Percentiles rank a stretch among this genome's conserved stretches.
phyloP scores from a whole-genome alignment of 495 filamentous ascomycete species.

The Tetracladium marchalianum region DNA sequence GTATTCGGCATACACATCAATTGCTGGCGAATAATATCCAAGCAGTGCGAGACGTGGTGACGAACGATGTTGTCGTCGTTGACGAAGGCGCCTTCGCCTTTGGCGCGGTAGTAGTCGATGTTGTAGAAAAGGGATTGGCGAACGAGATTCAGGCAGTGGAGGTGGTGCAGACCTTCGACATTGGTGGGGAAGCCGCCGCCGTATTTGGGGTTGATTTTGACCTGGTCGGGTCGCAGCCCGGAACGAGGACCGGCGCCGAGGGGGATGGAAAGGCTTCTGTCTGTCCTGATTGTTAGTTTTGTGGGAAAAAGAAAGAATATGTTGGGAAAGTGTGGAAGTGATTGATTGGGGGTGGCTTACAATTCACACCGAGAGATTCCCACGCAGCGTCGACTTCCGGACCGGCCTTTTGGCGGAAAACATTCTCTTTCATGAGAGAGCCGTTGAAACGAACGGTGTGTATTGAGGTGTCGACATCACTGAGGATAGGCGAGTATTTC shows the following conservation, averaged over 20 bases:
- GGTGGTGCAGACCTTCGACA: slow-evolving; percentile 46
- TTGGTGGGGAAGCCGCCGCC: slow-evolving; percentile 45
- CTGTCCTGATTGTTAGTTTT: slow-evolving; percentile 17
- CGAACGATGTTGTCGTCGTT: slow-evolving; percentile 40
- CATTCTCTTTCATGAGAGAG: slow-evolving; percentile 39
- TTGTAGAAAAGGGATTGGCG: slow-evolving; percentile 46
- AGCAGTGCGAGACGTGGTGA: slow-evolving; percentile 43
- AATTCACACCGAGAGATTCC: slow-evolving; percentile 42
- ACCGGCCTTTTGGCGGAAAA: slow-evolving; percentile 38
- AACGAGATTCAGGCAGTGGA: slow-evolving; percentile 50
- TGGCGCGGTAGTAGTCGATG: slow-evolving; percentile 41
- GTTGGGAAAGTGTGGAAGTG: neutral
- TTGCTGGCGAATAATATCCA: slow-evolving; percentile 44
- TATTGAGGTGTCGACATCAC: slow-evolving; percentile 12
- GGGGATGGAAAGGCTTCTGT: slow-evolving; percentile 31
- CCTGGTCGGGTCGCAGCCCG: slow-evolving; percentile 36
- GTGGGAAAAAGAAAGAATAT: neutral
- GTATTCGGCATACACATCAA: slow-evolving; percentile 47
- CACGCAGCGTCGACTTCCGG: slow-evolving; percentile 50
- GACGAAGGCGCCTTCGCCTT: slow-evolving; percentile 35
- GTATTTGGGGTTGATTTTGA: slow-evolving; percentile 39
- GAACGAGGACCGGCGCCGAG: slow-evolving; percentile 25
- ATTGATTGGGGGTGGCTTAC: slow-evolving; percentile 16
- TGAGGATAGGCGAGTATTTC: slow-evolving; percentile 16
- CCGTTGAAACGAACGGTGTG: slow-evolving; percentile 28